These are phyloP conservation scores for Singerocomus rubriflavus DNA, from an alignment of 1,284 basidiomycete species.

Conservation along the genomic window DNA sequence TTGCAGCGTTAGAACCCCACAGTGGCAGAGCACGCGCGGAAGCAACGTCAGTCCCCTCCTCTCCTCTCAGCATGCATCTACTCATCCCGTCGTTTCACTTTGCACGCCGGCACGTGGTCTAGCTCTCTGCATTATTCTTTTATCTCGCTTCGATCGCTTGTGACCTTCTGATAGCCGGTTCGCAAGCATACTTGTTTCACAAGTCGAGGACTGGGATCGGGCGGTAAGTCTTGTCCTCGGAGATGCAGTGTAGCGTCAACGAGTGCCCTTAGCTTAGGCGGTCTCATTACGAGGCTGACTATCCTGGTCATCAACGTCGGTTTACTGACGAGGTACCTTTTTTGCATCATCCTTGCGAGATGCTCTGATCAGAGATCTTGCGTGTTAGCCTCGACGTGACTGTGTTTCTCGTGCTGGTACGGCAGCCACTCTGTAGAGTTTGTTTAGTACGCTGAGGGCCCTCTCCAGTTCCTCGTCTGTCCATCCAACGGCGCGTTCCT, in stretches of 20 bases:
- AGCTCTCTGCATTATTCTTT: conserved; percentile 32
- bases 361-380: background rate
- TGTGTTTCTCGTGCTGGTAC: conserved; percentile 30
- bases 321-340: conserved; percentile 28
- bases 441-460: background rate
- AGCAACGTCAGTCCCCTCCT: conserved; percentile 24
- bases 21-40: conserved; percentile 27
- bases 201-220: conserved; percentile 33
- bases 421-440: background rate
- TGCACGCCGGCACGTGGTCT: background rate
- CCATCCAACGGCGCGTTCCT: conserved; percentile 34
- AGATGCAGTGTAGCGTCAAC: background rate
- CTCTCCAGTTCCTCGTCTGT: conserved; percentile 27
- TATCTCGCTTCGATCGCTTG: conserved; percentile 31
- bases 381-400: conserved; percentile 27
- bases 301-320: conserved; percentile 33
- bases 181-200: conserved; percentile 31
- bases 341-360: background rate
- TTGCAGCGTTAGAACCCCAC: conserved; percentile 22
- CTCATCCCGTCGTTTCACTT: background rate
- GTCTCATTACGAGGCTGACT: conserved; percentile 30
- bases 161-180: conserved; percentile 32
- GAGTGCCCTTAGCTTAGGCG: conserved; percentile 21
- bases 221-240: conserved; percentile 18
- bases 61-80: background rate